phyloP scores from a whole-genome alignment of 2,329 filamentous ascomycete genomes.

The Sarocladiaceae sp. region DNA sequence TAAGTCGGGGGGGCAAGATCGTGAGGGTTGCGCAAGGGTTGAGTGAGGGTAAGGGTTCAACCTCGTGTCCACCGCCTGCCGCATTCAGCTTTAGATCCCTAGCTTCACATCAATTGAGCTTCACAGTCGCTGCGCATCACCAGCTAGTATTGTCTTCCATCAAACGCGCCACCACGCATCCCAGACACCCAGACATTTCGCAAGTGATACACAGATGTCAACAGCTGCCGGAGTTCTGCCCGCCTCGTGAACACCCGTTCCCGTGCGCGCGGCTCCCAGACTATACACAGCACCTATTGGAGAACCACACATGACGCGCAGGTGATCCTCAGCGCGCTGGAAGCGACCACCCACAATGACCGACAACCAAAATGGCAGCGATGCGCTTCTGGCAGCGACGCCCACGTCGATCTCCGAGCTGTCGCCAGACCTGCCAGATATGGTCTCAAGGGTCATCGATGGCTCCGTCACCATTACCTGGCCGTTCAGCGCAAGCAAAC shows the following conservation, averaged over 20 bases:
- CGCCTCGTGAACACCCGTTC: constrained; percentile 1
- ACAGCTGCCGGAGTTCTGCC: too few relatives aligned
- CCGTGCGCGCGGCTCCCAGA: constrained; percentile 4
- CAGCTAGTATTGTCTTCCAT: too few relatives aligned
- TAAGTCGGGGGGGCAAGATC: not conserved
- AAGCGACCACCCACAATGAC: constrained; percentile 16
- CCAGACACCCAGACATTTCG: too few relatives aligned
- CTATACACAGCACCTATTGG: not conserved
- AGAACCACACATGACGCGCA: constrained; percentile 5
- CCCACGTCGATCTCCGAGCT: constrained; percentile 47
- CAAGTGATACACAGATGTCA: too few relatives aligned
- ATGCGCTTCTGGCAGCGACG: constrained; percentile 28
- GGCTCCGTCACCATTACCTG: constrained; percentile 80
- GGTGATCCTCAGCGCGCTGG: not conserved
- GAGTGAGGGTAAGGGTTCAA: too few relatives aligned
- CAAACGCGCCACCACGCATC: too few relatives aligned
- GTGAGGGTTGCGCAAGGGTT: not conserved
- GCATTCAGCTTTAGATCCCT: not conserved
- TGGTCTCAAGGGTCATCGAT: constrained; percentile 43
- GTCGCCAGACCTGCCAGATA: constrained; percentile 37
- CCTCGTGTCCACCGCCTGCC: constrained; percentile 2
- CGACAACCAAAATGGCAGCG: constrained; percentile 14
- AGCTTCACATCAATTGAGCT: not conserved
- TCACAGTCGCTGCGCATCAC: not conserved
- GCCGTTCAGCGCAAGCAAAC: constrained; percentile 78